A percentile compares a stretch with the other conserved stretches of the same genome.
These are phyloP conservation scores for Suillus occidentalis DNA, from an alignment of 768 basidiomycete species.

Conservation along the genomic window DNA sequence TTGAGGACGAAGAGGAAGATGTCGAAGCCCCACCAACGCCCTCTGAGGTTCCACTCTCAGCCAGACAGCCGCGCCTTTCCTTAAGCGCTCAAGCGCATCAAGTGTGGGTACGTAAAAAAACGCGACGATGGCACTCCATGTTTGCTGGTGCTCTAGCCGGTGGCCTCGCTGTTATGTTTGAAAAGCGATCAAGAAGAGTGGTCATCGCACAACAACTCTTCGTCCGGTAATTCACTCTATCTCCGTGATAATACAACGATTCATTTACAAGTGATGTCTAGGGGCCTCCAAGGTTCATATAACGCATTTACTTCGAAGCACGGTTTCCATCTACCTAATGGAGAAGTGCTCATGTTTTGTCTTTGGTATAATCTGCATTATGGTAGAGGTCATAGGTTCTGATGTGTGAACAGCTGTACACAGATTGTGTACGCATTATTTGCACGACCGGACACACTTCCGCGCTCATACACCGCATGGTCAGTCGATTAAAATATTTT, in stretches of 20 bases:
- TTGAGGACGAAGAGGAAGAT: constrained; percentile 31
- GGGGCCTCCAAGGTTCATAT: constrained; percentile 88
- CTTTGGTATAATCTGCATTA: constrained; percentile 49
- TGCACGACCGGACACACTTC: constrained; percentile 79
- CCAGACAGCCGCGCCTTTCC: constrained; percentile 54
- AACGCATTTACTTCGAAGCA: constrained; percentile 72
- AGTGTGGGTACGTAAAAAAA: constrained; percentile 62
- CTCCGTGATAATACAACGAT: background rate
- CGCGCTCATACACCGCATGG: constrained; percentile 77
- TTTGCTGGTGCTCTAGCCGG: constrained; percentile 78
- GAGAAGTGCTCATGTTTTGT: constrained; percentile 79
- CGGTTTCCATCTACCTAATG: constrained; percentile 74
- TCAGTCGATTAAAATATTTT: constrained; percentile 28
- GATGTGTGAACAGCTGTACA: constrained; percentile 52
- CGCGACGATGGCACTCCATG: constrained; percentile 76
- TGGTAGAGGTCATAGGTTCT: background rate
- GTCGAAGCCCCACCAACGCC: constrained; percentile 11
- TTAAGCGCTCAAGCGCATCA: constrained; percentile 64
- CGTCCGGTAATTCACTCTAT: constrained; percentile 55
- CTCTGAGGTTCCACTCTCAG: constrained; percentile 20
- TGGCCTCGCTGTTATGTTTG: constrained; percentile 71
- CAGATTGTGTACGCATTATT: constrained; percentile 86
- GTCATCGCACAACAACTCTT: constrained; percentile 86
- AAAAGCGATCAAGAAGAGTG: constrained; percentile 62
- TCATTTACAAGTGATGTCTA: constrained; percentile 24